Base-by-base conservation (phyloP, 1,284 basidiomycete genomes). In the Neonothopanus nambi region DNA sequence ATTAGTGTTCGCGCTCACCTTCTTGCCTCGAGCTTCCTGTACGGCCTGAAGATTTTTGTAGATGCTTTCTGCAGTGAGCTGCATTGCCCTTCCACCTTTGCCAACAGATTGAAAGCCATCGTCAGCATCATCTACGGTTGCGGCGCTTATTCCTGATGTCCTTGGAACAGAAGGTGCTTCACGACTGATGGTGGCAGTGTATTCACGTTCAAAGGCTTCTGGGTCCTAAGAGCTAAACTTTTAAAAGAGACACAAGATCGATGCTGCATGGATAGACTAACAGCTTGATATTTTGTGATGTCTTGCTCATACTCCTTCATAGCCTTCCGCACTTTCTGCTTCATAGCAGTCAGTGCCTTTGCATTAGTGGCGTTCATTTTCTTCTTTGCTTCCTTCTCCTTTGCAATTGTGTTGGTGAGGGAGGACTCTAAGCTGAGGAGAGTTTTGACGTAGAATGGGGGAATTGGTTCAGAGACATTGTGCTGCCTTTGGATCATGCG, bases 351-450 rank as follows among this genome's bases (percentile, higher is more conserved):
- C 64, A 98, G 80, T 1, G 95, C 95, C 68, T 93, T 95, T 45
- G 94, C 91, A 67, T 96, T 96, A 59, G 84, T 89, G 1, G 94
- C 92, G 63, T 96, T 96, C 89, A 97, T 94, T 78, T 98, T 99
- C 77, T 98, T 98, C 73, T 89, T 88, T 3, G 91, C 82, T 59
- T 95, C 86, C 71, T 96, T 96, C 71, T 96, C 94, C 67, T 90
- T 89, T 21, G 88, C 80, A 42, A 93, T 72, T 3, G 93, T 87
- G 36, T 74, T 75, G 61, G 82, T 89, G 63, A 98, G 76, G 40
- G 88, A 86, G 40, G 78, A 72, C 63, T 99, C 95, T 46, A 99
- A 84, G 59, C 77, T 83, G 53, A 81, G 70, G 46, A 99, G 77
- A 26, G 87, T 85, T 63, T 85, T 85, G 64, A 98, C 79, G 77